Base-by-base conservation (phyloP, 2,329 filamentous ascomycete species). In the Rutstroemia sp. region DNA sequence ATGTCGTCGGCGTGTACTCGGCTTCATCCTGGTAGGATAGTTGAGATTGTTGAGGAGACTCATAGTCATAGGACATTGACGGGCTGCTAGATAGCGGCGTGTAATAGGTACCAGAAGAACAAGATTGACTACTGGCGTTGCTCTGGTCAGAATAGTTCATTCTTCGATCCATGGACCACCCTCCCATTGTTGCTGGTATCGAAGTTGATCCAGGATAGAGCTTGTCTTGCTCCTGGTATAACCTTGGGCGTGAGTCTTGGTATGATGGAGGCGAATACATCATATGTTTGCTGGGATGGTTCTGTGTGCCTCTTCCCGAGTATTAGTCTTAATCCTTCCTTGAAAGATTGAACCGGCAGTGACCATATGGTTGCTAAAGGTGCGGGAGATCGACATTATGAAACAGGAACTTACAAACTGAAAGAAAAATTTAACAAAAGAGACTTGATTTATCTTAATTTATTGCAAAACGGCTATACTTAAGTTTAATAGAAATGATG, bases 121-220 rank as follows among this genome's bases (percentile, higher is more conserved):
- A 19, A 18, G 54, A 57, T 48, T 53, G 54, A n/a, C 49, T 53
- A 34, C 54, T 57, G 44, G 18, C 44, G 16, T 49, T 53, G 50
- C 54, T 57, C 42, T 41, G 30, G 23, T 57, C 25, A 53, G 54
- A 57, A 41, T 34, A 34, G 14, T 53, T 48, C 45, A 42, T 42
- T n/a, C 14, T 19, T 45, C 53, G 53, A 51, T 25, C 51, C 53
- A 56, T 54, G 18, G 38, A 14, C 23, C 34, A 39, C 30, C 39
- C 55, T 18, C 51, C 51, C 10, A 56, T 38, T n/a, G 19, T 19
- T 45, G 47, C 19, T 25, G 47, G 12, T 12, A 12, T 19, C 34
- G 27, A 12, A 19, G 39, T 45, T 50, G 21, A 23, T 23, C 30
- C 18, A 12, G 53, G 19, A 16, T 19, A 44, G 16, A 51, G 27